Evolutionary conservation across 228 moss, liverwort and hornwort genomes (phyloP).

Genomic region (Sphagnum magellanicum): DNA sequence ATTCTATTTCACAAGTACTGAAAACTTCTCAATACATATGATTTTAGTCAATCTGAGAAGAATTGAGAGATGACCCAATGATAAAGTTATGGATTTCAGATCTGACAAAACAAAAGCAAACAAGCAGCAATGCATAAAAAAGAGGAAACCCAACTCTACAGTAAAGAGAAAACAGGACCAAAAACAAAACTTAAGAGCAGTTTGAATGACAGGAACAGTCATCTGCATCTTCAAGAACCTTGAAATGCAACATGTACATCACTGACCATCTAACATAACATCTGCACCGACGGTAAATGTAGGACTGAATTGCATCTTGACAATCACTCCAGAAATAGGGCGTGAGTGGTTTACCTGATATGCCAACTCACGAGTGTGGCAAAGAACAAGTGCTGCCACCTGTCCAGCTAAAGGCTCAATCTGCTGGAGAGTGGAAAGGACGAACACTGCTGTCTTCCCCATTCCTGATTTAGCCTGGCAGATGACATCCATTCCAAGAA

Average conservation of each 20-base stretch:
- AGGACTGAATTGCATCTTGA: neutral
- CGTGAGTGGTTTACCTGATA: constrained; percentile 54
- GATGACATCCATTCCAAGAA: constrained; percentile 97
- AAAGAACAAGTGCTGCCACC: constrained; percentile 85
- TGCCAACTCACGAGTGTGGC: constrained; percentile 90
- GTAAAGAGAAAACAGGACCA: too few relatives aligned
- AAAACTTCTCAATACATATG: too few relatives aligned
- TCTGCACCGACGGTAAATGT: neutral
- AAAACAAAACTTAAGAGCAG: too few relatives aligned
- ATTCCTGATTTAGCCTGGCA: constrained; percentile 98
- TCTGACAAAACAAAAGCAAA: too few relatives aligned
- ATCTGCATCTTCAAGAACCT: neutral
- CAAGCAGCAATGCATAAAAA: too few relatives aligned
- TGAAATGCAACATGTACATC: neutral
- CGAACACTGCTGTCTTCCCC: constrained; percentile 97
- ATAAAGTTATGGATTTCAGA: too few relatives aligned
- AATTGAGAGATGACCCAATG: too few relatives aligned
- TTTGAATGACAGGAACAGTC: too few relatives aligned
- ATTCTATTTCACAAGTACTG: too few relatives aligned
- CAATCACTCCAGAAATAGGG: neutral
- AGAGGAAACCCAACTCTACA: too few relatives aligned
- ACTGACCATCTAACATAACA: neutral
- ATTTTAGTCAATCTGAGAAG: too few relatives aligned
- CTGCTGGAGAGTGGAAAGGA: constrained; percentile 88
- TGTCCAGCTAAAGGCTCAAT: constrained; percentile 93